Conservation (phyloP, 2,329 filamentous ascomycete species). For the Colletotrichum incanum region DNA sequence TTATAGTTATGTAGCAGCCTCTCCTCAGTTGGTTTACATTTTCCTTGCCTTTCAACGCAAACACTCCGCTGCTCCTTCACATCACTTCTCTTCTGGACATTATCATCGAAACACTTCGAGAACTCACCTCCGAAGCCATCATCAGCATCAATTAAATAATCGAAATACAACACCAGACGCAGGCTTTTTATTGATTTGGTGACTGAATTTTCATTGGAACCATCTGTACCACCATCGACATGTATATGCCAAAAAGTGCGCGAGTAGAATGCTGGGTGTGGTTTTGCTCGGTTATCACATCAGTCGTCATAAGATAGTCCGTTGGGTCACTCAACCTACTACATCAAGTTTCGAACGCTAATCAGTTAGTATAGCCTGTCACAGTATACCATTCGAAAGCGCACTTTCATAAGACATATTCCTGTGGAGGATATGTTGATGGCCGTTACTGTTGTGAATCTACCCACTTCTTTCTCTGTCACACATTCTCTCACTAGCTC, state of each 20-base stretch:
- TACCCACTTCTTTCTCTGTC: accelerated
- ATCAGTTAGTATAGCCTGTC: background rate
- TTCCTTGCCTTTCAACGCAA: accelerated
- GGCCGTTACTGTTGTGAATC: background rate
- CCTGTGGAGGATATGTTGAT: background rate
- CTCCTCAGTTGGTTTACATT: background rate
- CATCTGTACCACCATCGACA: background rate
- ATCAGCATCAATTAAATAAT: background rate
- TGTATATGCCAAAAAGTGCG: background rate
- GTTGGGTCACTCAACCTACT: background rate
- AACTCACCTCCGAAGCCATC: background rate
- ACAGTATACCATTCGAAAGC: background rate
- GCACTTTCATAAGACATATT: background rate
- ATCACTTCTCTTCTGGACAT: background rate
- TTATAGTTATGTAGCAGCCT: background rate
- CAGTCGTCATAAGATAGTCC: background rate
- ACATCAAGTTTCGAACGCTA: background rate
- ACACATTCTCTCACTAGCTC: background rate
- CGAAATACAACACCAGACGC: background rate
- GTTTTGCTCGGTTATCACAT: background rate
- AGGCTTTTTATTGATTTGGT: no score
- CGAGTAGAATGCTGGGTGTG: background rate
- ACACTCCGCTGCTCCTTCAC: background rate
- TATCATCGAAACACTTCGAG: background rate
- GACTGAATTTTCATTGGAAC: background rate